Conservation (phyloP, 176 grass and related monocot species). For the Zea luxurians region DNA sequence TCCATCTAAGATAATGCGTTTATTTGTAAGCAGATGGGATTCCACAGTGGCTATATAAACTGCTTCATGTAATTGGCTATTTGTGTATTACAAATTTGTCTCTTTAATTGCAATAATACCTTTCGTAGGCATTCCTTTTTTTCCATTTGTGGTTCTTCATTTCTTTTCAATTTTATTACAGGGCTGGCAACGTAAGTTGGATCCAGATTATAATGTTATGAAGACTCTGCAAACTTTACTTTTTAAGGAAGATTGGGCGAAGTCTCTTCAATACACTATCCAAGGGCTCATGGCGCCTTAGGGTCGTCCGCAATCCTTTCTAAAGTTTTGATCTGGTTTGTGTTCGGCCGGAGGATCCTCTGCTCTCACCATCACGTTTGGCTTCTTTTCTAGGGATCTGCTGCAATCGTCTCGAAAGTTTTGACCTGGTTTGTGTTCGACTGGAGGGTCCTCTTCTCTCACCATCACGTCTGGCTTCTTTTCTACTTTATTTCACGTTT, state of each 20-base stretch:
- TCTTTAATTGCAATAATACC: neutral
- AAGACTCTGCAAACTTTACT: slow-evolving; percentile 77
- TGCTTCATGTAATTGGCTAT: neutral
- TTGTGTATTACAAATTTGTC: neutral
- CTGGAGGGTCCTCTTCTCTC: slow-evolving; percentile 29
- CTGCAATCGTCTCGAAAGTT: slow-evolving; percentile 36
- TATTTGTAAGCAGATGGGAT: neutral
- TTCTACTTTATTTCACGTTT: too few species aligned
- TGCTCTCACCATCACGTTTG: slow-evolving; percentile 29
- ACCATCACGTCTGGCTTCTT: slow-evolving; percentile 32
- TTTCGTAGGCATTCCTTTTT: neutral
- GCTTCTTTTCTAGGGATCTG: slow-evolving; percentile 7
- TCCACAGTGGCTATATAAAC: neutral
- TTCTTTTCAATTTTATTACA: slow-evolving; percentile 34
- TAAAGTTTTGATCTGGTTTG: slow-evolving; percentile 47
- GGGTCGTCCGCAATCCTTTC: slow-evolving; percentile 11
- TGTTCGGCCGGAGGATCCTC: slow-evolving; percentile 29
- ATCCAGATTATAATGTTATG: slow-evolving; percentile 98
- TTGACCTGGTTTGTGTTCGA: slow-evolving; percentile 35
- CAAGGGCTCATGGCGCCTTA: slow-evolving; percentile 90
- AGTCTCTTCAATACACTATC: slow-evolving; percentile 88
- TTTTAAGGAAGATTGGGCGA: slow-evolving; percentile 92
- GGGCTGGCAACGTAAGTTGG: slow-evolving; percentile 98
- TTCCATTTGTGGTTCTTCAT: slow-evolving; percentile 4
- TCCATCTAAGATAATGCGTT: neutral